Evolutionary conservation across 2,329 filamentous ascomycete genomes (phyloP).

Genomic region (Teratosphaeria gauchensis): DNA sequence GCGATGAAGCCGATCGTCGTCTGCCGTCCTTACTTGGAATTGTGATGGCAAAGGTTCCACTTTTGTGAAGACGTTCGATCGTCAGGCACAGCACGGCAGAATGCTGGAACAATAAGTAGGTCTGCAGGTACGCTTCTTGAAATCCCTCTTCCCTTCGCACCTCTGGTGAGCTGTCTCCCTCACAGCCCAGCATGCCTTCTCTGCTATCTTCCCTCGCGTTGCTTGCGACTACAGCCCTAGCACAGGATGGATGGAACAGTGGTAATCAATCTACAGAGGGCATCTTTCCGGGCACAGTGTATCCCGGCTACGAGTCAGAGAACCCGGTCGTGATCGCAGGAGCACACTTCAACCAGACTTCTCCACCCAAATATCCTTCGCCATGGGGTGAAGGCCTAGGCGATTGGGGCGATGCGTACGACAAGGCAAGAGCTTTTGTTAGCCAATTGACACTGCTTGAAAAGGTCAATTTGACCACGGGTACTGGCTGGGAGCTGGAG

Average conservation of each 20-base stretch:
- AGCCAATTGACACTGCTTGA: conserved; percentile 73
- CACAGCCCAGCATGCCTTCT: background rate
- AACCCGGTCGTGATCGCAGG: conserved; percentile 18
- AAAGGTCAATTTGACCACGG: conserved; percentile 88
- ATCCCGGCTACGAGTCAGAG: conserved; percentile 5
- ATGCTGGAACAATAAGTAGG: background rate
- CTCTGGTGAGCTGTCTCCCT: background rate
- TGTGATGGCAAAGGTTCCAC: background rate
- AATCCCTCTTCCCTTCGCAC: background rate
- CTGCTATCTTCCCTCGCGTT: background rate
- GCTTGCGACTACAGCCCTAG: background rate
- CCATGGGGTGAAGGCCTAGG: conserved; percentile 74
- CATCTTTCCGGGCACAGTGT: background rate
- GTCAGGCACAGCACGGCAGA: background rate
- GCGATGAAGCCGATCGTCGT: background rate
- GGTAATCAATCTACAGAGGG: background rate
- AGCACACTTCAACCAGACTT: conserved; percentile 28
- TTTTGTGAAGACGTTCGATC: background rate
- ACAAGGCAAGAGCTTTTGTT: conserved; percentile 67
- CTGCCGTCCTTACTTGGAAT: background rate
- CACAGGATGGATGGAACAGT: background rate
- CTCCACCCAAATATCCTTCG: conserved; percentile 68
- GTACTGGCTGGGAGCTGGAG: conserved; percentile 49
- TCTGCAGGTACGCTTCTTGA: background rate
- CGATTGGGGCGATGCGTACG: conserved; percentile 66